Conservation (phyloP, 192 early-diverging fungal genomes). For the Gaertneriomyces semiglobifer region DNA sequence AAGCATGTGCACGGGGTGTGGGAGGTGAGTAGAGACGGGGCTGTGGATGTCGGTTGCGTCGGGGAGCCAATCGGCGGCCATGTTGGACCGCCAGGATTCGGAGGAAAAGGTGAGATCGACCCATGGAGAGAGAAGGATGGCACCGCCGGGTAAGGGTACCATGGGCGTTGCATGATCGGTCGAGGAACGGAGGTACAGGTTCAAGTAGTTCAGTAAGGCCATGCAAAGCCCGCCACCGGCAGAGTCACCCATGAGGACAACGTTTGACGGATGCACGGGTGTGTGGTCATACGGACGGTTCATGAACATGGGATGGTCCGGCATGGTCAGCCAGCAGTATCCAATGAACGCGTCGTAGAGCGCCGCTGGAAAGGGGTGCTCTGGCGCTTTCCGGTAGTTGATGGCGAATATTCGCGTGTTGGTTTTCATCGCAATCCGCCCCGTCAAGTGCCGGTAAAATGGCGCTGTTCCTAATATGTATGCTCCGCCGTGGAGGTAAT, state of each 20-base stretch:
- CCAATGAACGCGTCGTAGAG: conserved; percentile 47
- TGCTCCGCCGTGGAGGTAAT: conserved; percentile 45
- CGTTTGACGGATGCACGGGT: conserved; percentile 36
- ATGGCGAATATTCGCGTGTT: conserved; percentile 30
- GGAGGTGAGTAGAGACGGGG: conserved; percentile 24
- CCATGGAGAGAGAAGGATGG: conserved; percentile 41
- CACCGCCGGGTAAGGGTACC: conserved; percentile 33
- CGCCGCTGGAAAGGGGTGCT: conserved; percentile 41
- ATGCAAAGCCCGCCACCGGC: conserved; percentile 44
- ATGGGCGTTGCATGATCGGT: conserved; percentile 9
- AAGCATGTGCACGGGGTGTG: conserved; percentile 42
- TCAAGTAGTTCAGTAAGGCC: conserved; percentile 45
- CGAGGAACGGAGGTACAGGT: conserved; percentile 31
- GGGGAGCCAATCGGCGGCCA: conserved; percentile 37
- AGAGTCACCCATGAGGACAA: conserved; percentile 43
- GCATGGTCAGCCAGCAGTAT: conserved; percentile 42
- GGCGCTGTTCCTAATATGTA: conserved; percentile 35
- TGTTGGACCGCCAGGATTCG: conserved; percentile 40
- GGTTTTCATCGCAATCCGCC: conserved; percentile 34
- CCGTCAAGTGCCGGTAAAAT: conserved; percentile 36
- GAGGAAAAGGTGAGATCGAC: conserved; percentile 37
- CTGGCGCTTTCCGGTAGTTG: conserved; percentile 46
- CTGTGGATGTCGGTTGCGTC: conserved; percentile 32
- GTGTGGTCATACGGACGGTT: conserved; percentile 17
- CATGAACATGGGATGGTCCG: conserved; percentile 35